Conservation (phyloP, 192 early-diverging fungal species). For the Backusella tuberculispora region DNA sequence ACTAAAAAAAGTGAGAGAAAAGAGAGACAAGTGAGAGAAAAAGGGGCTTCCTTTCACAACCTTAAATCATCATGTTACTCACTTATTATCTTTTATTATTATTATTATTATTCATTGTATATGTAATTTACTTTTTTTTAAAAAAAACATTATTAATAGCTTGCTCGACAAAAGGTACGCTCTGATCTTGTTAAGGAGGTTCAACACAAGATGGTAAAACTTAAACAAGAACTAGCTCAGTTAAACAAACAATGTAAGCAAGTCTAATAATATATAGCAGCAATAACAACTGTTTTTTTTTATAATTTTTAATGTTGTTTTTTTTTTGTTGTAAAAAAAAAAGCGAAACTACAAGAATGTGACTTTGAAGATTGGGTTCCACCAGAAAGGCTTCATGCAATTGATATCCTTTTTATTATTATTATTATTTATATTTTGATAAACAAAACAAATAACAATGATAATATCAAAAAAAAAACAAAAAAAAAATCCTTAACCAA, state of each 20-base stretch:
- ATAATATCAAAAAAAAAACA: no score
- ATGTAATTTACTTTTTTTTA: neutral
- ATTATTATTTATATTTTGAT: neutral
- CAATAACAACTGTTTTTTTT: neutral
- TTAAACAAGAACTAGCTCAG: conserved; percentile 3
- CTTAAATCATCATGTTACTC: conserved; percentile 12
- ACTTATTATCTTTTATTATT: neutral
- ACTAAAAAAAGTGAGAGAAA: neutral
- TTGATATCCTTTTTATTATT: conserved; percentile 22
- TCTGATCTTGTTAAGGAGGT: conserved; percentile 9
- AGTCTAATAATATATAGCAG: conserved; percentile 7
- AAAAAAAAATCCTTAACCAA: no score
- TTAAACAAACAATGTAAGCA: conserved; percentile 12
- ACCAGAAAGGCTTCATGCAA: conserved; percentile 20
- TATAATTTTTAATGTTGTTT: neutral
- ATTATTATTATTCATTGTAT: no score
- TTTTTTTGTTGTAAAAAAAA: neutral
- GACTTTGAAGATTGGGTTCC: conserved; percentile 20
- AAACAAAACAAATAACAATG: conserved; percentile 2
- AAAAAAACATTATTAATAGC: neutral
- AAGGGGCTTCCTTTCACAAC: neutral
- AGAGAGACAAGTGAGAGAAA: neutral
- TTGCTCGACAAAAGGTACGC: conserved; percentile 9
- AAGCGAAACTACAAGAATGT: conserved; percentile 18
- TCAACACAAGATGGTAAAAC: neutral